A percentile compares a stretch with the other conserved stretches of the same genome.
These are phyloP conservation scores for Zygotorulaspora sp. DNA, from an alignment of 805 yeast species.

Conservation along the genomic window DNA sequence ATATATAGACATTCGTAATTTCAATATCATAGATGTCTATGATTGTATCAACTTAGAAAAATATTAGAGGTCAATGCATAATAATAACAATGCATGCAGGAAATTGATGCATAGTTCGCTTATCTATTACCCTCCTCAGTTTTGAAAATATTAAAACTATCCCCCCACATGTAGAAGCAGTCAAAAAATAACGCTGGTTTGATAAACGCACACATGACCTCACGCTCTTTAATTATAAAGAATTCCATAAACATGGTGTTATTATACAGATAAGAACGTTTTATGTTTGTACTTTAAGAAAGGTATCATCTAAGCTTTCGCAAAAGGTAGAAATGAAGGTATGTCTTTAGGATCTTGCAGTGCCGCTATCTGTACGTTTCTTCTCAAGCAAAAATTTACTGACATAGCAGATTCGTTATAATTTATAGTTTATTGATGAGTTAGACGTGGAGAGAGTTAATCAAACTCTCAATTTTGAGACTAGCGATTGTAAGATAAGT, in stretches of 20 bases:
- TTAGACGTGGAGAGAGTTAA: slow-evolving; percentile 88
- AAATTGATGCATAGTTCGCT: no score
- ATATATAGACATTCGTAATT: no score
- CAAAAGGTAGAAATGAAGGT: slow-evolving; percentile 1
- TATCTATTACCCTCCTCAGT: no score
- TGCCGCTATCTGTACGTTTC: background rate
- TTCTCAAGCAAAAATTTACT: slow-evolving; percentile 1
- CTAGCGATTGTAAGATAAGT: slow-evolving; percentile 66
- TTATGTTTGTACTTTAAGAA: no score
- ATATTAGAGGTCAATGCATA: no score
- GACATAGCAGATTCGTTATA: slow-evolving; percentile 1
- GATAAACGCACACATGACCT: background rate
- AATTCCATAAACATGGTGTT: no score
- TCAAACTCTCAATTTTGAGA: slow-evolving; percentile 75
- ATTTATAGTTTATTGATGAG: slow-evolving; percentile 74
- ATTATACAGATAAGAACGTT: no score
- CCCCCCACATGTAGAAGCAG: slow-evolving; percentile 4
- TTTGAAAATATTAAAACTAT: no score
- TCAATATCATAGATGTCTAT: no score
- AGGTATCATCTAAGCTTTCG: background rate
- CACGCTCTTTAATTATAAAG: no score
- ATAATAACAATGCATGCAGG: no score
- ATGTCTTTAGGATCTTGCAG: background rate
- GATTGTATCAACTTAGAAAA: no score
- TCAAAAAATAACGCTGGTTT: slow-evolving; percentile 2